Conservation (phyloP, 2,329 filamentous ascomycete genomes). For the Aspergillus udagawae region DNA sequence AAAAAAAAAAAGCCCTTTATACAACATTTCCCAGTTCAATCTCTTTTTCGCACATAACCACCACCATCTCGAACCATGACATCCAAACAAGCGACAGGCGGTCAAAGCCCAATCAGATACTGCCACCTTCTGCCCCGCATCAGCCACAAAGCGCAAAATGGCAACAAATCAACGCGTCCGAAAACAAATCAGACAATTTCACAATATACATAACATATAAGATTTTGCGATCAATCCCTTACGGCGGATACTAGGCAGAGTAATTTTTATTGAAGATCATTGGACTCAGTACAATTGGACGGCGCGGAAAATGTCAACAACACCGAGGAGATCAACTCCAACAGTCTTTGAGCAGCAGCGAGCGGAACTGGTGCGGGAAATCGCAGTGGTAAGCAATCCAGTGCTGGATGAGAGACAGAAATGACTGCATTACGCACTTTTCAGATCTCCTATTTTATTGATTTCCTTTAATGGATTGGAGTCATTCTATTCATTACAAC, state of each 20-base stretch:
- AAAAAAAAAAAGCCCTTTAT: not conserved
- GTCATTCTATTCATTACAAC: not conserved
- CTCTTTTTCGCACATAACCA: not conserved
- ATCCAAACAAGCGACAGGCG: not conserved
- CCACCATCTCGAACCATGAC: not conserved
- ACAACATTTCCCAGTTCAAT: no score
- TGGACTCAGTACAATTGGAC: not conserved
- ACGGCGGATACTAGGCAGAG: not conserved
- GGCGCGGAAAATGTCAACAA: constrained; percentile 2
- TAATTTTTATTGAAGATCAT: not conserved
- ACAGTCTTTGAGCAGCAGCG: constrained; percentile 43
- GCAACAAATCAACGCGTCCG: not conserved
- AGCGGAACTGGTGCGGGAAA: constrained; percentile 40
- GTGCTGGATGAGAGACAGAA: not conserved
- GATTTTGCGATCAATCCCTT: not conserved
- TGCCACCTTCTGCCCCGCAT: not conserved
- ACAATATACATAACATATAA: not conserved
- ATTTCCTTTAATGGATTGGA: not conserved
- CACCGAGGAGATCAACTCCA: constrained; percentile 20
- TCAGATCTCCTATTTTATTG: not conserved
- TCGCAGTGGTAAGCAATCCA: constrained; percentile 37
- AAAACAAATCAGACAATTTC: not conserved
- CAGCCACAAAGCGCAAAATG: not conserved
- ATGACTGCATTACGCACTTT: not conserved
- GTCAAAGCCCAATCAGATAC: not conserved